Evolutionary conservation across 129 eudicot genomes (phyloP).

Genomic region (Artemisia tridentata): DNA sequence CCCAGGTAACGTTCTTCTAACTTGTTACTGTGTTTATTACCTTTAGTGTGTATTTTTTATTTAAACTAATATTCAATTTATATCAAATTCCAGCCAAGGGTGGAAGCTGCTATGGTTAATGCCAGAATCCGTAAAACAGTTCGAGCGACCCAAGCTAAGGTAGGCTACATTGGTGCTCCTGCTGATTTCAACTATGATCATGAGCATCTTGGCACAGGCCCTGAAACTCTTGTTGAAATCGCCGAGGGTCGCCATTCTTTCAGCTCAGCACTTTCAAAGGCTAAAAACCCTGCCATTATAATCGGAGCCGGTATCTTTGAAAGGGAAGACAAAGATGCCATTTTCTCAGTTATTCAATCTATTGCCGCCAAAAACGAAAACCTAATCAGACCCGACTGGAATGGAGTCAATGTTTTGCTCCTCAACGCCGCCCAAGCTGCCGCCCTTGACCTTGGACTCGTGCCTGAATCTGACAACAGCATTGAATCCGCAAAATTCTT

Average conservation of each 20-base stretch:
- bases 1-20: conserved; percentile 61
- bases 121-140: conserved; percentile 95
- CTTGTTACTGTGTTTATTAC: neutral
- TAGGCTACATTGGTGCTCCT: conserved; percentile 82
- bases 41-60: neutral
- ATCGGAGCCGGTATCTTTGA: conserved; percentile 84
- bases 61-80: neutral
- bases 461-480: conserved; percentile 73
- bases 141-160: conserved; percentile 71
- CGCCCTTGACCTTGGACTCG: conserved; percentile 92
- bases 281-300: conserved; percentile 81
- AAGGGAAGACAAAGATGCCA: conserved; percentile 79
- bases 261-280: conserved; percentile 47
- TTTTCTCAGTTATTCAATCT: conserved; percentile 61
- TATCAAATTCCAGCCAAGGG: conserved; percentile 64
- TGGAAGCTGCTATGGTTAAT: conserved; percentile 96
- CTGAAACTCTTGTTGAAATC: conserved; percentile 66
- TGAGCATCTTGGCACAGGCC: conserved; percentile 86
- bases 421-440: conserved; percentile 98
- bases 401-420: conserved; percentile 76
- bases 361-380: conserved; percentile 64
- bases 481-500: conserved; percentile 74
- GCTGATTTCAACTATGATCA: conserved; percentile 82
- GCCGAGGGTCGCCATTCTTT: conserved; percentile 82
- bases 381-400: conserved; percentile 83